Percentiles rank a stretch among this genome's conserved stretches.
Conservation (phyloP, 345 rosid genomes). For the Sonneratia alba region DNA sequence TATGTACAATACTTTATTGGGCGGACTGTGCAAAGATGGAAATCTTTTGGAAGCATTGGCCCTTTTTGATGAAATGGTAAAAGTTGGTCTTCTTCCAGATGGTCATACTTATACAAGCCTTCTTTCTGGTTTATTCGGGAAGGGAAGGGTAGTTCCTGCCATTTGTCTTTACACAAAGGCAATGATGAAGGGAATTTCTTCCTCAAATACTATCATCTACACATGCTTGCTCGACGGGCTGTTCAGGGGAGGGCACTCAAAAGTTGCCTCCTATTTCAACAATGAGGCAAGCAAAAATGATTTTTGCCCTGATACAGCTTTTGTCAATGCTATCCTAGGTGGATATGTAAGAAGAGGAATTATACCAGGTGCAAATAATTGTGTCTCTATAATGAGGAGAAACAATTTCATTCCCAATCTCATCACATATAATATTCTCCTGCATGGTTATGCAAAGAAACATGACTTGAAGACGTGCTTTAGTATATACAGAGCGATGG, state of each 20-base stretch:
- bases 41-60: constrained; percentile 47
- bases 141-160: constrained; percentile 61
- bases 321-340: constrained; percentile 43
- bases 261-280: constrained; percentile 33
- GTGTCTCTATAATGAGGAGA: constrained; percentile 36
- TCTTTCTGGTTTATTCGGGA: constrained; percentile 57
- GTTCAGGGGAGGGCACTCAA: constrained; percentile 61
- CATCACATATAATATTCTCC: constrained; percentile 62
- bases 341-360: constrained; percentile 63
- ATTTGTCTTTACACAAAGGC: constrained; percentile 45
- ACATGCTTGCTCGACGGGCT: constrained; percentile 64
- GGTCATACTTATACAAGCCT: constrained; percentile 53
- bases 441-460: constrained; percentile 67
- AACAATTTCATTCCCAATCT: constrained; percentile 35
- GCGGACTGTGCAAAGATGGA: constrained; percentile 50
- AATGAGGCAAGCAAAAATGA: constrained; percentile 43
- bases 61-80: constrained; percentile 64
- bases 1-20: constrained; percentile 58
- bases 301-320: constrained; percentile 38
- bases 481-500: constrained; percentile 37
- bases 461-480: constrained; percentile 39
- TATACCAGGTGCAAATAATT: constrained; percentile 24
- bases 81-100: constrained; percentile 47
- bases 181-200: constrained; percentile 30
- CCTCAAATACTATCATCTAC: constrained; percentile 32